Evolutionary conservation across 2,329 filamentous ascomycete genomes (phyloP), one percentile per base, ranked within the genome.

Genomic region (Cladobotryum mycophilum): DNA sequence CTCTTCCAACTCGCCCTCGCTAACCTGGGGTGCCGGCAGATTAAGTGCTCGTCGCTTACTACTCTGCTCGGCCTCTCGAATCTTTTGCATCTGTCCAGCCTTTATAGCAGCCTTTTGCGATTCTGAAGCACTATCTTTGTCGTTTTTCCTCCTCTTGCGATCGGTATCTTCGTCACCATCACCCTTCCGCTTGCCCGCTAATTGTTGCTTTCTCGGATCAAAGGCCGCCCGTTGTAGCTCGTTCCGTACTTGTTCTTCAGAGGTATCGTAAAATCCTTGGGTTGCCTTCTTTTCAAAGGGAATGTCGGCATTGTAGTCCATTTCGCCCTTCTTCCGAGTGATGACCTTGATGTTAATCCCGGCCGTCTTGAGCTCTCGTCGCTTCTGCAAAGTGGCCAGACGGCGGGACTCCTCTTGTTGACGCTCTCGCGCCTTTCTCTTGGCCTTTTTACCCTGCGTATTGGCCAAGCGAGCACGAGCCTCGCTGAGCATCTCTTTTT

Each of bases 271-370:
- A 67, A 99, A 99, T 12, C 93, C 93, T 18, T 84, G 75, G 0
- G 87, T 86, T 0, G 93, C 85, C 56, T 88, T 88, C 70, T 93
- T 96, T 68, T 99, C 93, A 58, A 99, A 97, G 0, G 93, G 93
- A 57, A 99, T 95, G 61, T 99, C 93, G 61, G 93, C 93, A 69
- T 99, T 99, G 75, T 99, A 99, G 70, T 99, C 93, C 89, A 99
- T 99, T 73, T 97, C 86, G 0, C 93, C 93, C 75, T 89, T 85
- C 75, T 97, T 97, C 54, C 87, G 83, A 13, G 87, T 93, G 3
- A 84, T 84, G 51, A 97, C 85, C 71, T 97, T 99, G 74, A 97
- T 90, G 68, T 99, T 99, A 71, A 99, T 97, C 44, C 93, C 93
- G 2, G 93, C 90, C 65, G 91, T 95, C 74, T 99, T 99, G 58